Conservation (phyloP, 352 stramenopile genomes). For the Phytophthora pseudosyringae region DNA sequence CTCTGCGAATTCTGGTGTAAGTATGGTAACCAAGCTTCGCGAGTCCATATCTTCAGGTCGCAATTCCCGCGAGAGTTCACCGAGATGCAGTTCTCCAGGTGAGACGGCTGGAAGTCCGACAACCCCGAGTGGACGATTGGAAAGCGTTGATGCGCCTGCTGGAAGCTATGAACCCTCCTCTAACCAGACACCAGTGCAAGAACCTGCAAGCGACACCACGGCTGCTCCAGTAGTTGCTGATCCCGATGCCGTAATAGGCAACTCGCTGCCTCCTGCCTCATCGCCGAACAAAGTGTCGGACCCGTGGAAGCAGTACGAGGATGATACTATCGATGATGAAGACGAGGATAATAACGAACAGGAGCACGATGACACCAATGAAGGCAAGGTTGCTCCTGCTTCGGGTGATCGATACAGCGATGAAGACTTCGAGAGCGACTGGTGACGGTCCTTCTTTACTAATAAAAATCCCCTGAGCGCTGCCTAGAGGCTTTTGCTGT, state of each 20-base stretch:
- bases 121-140: not conserved
- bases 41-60: conserved; percentile 53
- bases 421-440: conserved; percentile 64
- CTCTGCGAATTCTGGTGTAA: conserved; percentile 28
- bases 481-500: no score
- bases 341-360: conserved; percentile 37
- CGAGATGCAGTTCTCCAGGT: conserved; percentile 6
- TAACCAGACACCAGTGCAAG: conserved; percentile 11
- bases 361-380: conserved; percentile 16
- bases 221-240: not conserved
- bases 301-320: conserved; percentile 43
- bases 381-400: conserved; percentile 5
- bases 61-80: conserved; percentile 23
- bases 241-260: not conserved
- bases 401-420: conserved; percentile 55
- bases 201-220: not conserved
- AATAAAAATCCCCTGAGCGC: no score
- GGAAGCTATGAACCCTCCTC: not conserved
- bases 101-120: not conserved
- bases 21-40: conserved; percentile 62
- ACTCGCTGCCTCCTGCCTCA: not conserved
- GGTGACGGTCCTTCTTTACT: conserved; percentile 19
- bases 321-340: conserved; percentile 23
- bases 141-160: not conserved
- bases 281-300: conserved; percentile 10